Base-by-base conservation (phyloP, 192 early-diverging fungal species). In the Mortierella hygrophila region DNA sequence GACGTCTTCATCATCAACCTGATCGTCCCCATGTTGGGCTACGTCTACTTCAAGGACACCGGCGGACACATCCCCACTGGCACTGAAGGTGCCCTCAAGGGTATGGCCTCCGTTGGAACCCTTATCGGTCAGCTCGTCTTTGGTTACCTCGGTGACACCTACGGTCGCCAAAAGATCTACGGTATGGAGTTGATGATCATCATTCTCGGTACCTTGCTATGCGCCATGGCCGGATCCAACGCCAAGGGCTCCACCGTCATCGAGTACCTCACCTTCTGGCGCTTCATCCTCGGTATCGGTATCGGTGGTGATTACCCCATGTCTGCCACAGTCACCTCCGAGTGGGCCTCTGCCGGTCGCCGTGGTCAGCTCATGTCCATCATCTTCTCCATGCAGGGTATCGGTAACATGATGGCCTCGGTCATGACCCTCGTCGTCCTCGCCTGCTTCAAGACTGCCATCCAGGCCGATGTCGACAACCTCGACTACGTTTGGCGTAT, bases 1-100 rank as follows among this genome's bases (percentile, higher is more conserved):
- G 98, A 99, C 89, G 94, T 97, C 77, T 98, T 98, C 85, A 94
- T 98, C 80, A 99, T 99, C 88, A 96, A 96, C 83, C 90, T 98
- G 81, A 94, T 96, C n/a, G 92, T 97, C 37, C 94, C 96, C 74
- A 99, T 99, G 93, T 89, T 98, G 52, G 94, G 94, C 9, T 95
- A 92, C 80, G 90, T 94, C 23, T 96, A 95, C 88, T 95, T 89
- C 81, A 82, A 82, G 74, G 80, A 78, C 60, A 65, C 79, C 68
- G 78, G 89, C 32, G 82, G 89, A 20, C 93, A 91, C 38, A 90
- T 95, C 70, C 94, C 95, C 26, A 83, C 89, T 40, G 88, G 92
- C 57, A 92, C 94, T 77, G 98, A 90, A 73, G 79, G 80, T 52
- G 92, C 94, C 46, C 88, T 99, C 82, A 99, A 99, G 89, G 96